Conservation (phyloP, 805 yeast genomes). For the Candida sanyiensis region DNA sequence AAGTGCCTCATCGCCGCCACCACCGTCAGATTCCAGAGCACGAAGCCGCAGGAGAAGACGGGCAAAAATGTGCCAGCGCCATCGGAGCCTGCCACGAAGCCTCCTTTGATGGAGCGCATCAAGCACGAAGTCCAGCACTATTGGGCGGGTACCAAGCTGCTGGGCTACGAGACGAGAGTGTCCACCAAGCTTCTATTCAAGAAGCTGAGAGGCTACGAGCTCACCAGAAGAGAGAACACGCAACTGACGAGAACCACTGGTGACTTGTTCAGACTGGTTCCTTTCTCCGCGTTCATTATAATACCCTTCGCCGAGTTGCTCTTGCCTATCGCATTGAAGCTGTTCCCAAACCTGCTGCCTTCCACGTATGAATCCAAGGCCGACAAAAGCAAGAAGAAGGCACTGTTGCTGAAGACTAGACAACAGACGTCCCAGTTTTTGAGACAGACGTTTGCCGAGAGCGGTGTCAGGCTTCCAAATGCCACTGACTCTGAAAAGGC, state of each 20-base stretch:
- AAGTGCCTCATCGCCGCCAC: neutral
- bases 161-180: constrained; percentile 84
- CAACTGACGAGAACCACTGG: constrained; percentile 83
- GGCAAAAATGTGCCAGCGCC: neutral
- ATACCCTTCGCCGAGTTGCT: constrained; percentile 93
- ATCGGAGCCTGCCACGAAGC: constrained; percentile 30
- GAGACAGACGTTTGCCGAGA: constrained; percentile 58
- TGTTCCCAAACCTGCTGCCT: constrained; percentile 93
- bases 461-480: constrained; percentile 64
- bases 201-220: constrained; percentile 83
- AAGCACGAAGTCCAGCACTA: constrained; percentile 88
- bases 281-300: constrained; percentile 83
- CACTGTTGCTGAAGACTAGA: constrained; percentile 56
- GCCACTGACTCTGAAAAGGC: constrained; percentile 64
- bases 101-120: constrained; percentile 71
- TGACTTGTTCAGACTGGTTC: constrained; percentile 84
- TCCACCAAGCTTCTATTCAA: constrained; percentile 77
- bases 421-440: constrained; percentile 55
- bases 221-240: constrained; percentile 82
- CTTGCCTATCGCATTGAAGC: constrained; percentile 79
- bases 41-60: constrained; percentile 3
- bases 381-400: constrained; percentile 54
- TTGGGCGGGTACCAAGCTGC: constrained; percentile 92
- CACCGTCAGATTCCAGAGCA: constrained; percentile 1
- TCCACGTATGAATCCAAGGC: constrained; percentile 77